phyloP scores from a whole-genome alignment of 768 basidiomycete species.

The Favolaschia claudopus region DNA sequence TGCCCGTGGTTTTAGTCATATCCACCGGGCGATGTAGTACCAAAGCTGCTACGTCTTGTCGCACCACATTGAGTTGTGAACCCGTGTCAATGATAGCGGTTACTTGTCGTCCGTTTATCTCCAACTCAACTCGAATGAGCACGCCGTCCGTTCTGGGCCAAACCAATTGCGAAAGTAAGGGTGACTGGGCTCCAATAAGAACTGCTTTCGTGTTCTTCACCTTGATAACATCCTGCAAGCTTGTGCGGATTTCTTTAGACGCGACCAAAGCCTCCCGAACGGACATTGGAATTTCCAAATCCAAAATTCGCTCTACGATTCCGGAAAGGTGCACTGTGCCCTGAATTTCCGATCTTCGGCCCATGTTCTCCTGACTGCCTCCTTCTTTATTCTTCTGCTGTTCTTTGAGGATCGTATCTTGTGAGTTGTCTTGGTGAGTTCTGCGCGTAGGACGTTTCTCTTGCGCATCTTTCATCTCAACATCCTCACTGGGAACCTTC shows the following conservation, averaged over 20 bases:
- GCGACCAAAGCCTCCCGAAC: neutral
- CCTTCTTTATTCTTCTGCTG: neutral
- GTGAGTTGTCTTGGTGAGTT: neutral
- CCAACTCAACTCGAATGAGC: slow-evolving; percentile 25
- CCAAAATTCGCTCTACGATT: slow-evolving; percentile 4
- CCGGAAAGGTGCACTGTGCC: neutral
- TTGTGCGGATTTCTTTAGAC: slow-evolving; percentile 5
- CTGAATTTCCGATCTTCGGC: neutral
- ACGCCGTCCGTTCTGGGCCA: slow-evolving; percentile 1
- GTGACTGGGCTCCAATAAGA: neutral
- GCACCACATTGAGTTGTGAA: slow-evolving; percentile 35
- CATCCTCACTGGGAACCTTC: neutral
- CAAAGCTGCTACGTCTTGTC: slow-evolving; percentile 10
- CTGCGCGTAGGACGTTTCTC: neutral
- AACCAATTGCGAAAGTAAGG: neutral
- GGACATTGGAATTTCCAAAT: neutral
- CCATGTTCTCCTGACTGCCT: neutral
- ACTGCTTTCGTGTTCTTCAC: slow-evolving; percentile 9
- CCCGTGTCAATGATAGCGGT: slow-evolving; percentile 36
- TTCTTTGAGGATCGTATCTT: neutral
- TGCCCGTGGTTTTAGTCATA: slow-evolving; percentile 1
- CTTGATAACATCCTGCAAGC: slow-evolving; percentile 6
- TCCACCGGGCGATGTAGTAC: slow-evolving; percentile 22
- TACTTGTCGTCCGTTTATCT: slow-evolving; percentile 14
- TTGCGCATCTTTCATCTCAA: neutral